Percentiles rank a stretch among this genome's conserved stretches.
These are phyloP conservation scores for Penicillium sp. DNA, from an alignment of 2,329 filamentous ascomycete genomes.

Conservation along the genomic window DNA sequence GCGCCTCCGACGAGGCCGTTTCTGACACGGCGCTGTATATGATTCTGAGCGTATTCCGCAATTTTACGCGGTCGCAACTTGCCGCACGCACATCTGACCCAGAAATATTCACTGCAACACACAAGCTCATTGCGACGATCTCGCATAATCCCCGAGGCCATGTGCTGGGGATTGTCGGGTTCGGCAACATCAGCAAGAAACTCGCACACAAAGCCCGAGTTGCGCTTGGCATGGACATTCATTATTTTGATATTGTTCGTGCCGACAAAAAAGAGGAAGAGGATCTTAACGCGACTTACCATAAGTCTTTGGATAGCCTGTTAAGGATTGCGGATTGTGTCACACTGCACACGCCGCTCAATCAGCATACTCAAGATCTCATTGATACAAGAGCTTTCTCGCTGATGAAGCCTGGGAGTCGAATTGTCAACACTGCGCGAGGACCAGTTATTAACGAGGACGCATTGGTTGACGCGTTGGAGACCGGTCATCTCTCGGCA, in stretches of 20 bases:
- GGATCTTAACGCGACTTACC: conserved; percentile 44
- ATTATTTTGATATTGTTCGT: conserved; percentile 57
- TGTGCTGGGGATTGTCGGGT: conserved; percentile 57
- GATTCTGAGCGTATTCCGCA: conserved; percentile 55
- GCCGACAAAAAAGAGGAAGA: conserved; percentile 41
- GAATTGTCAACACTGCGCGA: conserved; percentile 59
- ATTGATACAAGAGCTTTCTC: conserved; percentile 47
- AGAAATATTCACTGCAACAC: conserved; percentile 47
- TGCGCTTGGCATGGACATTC: conserved; percentile 59
- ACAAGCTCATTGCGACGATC: conserved; percentile 50
- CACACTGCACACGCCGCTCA: conserved; percentile 45
- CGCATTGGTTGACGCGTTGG: conserved; percentile 53
- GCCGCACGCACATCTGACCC: conserved; percentile 52
- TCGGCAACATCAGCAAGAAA: conserved; percentile 54
- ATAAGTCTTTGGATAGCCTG: conserved; percentile 46
- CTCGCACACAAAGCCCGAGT: conserved; percentile 52
- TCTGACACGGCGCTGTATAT: conserved; percentile 50
- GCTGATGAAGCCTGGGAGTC: conserved; percentile 53
- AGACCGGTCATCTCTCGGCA: conserved; percentile 50
- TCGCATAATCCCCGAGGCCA: conserved; percentile 56
- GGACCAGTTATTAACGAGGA: conserved; percentile 59
- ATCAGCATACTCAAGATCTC: conserved; percentile 40
- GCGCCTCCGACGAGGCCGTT: conserved; percentile 50
- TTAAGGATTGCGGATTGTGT: conserved; percentile 48
- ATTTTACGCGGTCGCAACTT: conserved; percentile 53